phyloP scores from a whole-genome alignment of 2,329 filamentous ascomycete genomes.

The Epichloe brachyelytri region DNA sequence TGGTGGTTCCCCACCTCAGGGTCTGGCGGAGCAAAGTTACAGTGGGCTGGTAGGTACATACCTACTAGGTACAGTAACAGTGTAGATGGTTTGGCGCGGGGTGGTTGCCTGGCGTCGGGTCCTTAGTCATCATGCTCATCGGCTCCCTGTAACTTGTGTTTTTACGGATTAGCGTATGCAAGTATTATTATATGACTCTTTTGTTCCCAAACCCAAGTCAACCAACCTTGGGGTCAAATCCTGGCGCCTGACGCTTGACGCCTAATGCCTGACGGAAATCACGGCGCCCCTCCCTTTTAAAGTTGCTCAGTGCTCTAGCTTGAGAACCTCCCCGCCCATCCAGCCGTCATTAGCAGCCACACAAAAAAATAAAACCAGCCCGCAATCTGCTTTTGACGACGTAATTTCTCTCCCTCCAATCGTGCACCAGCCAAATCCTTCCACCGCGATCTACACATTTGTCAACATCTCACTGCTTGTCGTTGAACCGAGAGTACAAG shows the following conservation, averaged over 20 bases:
- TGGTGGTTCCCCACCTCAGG: conserved; percentile 1
- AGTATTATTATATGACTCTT: neutral
- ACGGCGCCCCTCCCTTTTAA: neutral
- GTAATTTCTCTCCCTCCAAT: neutral
- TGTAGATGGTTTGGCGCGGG: neutral
- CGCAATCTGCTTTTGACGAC: neutral
- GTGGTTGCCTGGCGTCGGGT: neutral
- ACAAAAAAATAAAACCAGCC: neutral
- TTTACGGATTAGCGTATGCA: neutral
- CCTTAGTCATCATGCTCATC: too few species aligned
- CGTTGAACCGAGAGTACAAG: neutral
- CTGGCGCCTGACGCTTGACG: neutral
- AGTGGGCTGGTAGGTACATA: neutral
- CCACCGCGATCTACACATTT: neutral
- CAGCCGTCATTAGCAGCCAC: neutral
- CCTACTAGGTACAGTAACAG: too few species aligned
- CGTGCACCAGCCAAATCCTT: neutral
- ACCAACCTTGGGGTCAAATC: neutral
- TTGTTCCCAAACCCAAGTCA: neutral
- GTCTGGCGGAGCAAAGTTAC: conserved; percentile 1
- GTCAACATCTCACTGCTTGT: neutral
- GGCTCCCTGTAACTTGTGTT: too few species aligned
- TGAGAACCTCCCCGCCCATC: neutral
- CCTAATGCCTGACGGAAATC: neutral
- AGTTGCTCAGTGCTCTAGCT: too few species aligned